Evolutionary conservation across 2,329 filamentous ascomycete species (phyloP), one percentile per base, ranked within the genome.

Genomic region (Cladosporium sp.): DNA sequence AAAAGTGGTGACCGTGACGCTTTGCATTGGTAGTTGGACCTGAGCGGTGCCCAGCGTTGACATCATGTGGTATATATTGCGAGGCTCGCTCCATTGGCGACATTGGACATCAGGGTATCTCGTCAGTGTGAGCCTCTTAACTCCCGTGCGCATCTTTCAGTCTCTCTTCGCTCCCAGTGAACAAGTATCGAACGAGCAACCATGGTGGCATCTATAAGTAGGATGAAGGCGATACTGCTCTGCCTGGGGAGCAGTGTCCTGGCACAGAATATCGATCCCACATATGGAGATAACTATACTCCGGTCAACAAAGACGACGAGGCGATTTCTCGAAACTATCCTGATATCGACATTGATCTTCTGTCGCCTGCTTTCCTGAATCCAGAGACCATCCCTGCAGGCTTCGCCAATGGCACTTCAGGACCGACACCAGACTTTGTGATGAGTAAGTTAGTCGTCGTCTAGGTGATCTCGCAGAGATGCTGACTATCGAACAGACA

Each of bases 311-410:
- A 55, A 34, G 61, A 64, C 26, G 36, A 36, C 30, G 61, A 64
- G 7, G 51, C 51, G 18, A 74, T 78, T 65, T 74, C 74, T 26
- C 69, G 63, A 14, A 74, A 74, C 4, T 79, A 78, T 38, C 75
- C 74, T n/a, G 71, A 70, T 62, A 75, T 75, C 5, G 74, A 75
- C 65, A 71, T 72, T 8, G 74, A 73, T 21, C 68, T 77, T 10
- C 66, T 72, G 30, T 76, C 74, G 41, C 77, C 77, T 55, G 75
- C 75, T 0, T 78, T 78, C 34, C 44, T 72, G 28, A 59, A 73
- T 8, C 73, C 74, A 58, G 71, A 73, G 4, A 72, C 71, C 2
- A 71, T 78, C 11, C 71, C 71, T 34, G 66, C 70, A 7, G 74
- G 72, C 4, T 78, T 76, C 69, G 51, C 59, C 2, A 66, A 74